Base-by-base conservation (phyloP, 768 basidiomycete species). In the Tulasnella sp. region DNA sequence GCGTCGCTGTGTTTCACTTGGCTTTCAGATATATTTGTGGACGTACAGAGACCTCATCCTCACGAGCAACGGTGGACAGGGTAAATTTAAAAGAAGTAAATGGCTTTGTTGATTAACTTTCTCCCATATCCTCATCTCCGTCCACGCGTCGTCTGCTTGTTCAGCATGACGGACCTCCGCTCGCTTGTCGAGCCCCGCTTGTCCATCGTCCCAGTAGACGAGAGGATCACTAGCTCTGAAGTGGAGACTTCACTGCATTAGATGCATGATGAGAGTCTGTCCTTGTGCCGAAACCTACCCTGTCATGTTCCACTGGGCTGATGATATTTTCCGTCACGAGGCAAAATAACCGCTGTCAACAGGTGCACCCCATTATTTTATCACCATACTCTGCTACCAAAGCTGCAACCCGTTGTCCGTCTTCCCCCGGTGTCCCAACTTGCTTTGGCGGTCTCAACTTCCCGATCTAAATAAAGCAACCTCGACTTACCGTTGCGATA, bases 351-450 rank as follows among this genome's bases (percentile, higher is more conserved):
- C 34, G 67, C 31, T 52, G 6, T 25, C 36, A 52, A 69, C 19
- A 52, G 14, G 83, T 87, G 8, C 67, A 91, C 91, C 90, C 90
- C 90, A 82, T n/a, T n/a, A n/a, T n/a, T n/a, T 94, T 93, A 71
- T 94, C 90, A 80, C 92, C 91, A 81, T 96, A 95, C 82, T 98
- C 95, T 8, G 89, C 95, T 8, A 95, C 91, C 11, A 91, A 81
- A 37, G 84, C 87, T 4, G 89, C 93, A 1, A 86, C 88, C 97
- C 97, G 97, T 76, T 84, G 86, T 2, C 78, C 81, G 36, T 80
- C 78, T 7, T 17, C 82, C 82, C 17, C 87, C 85, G 19, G 79
- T 83, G n/a, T 81, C 8, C 85, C 84, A 15, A 80, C 81, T 5
- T 88, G 87, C 12, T 81, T 75, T 0, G 85, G 85, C 6, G 93